A percentile compares a stretch with the other conserved stretches of the same genome.
These are phyloP conservation scores for Tuber brumale DNA, from an alignment of 495 filamentous ascomycete genomes.

Conservation along the genomic window DNA sequence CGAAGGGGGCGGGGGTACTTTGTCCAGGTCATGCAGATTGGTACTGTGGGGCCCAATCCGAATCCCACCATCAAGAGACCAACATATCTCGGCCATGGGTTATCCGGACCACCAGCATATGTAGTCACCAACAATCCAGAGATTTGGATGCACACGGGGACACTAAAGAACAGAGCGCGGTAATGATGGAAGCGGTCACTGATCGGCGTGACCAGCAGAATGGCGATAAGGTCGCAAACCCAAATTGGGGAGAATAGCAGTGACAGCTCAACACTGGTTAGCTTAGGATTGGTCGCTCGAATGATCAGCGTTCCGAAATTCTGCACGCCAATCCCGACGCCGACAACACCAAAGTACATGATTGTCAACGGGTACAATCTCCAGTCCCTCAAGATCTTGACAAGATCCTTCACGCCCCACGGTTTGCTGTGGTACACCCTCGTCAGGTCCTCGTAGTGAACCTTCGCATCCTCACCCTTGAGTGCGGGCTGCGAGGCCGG, in stretches of 20 bases:
- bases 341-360: slow-evolving; percentile 94
- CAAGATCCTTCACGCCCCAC: slow-evolving; percentile 65
- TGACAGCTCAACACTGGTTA: slow-evolving; percentile 70
- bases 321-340: slow-evolving; percentile 83
- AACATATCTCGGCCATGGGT: slow-evolving; percentile 76
- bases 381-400: slow-evolving; percentile 70
- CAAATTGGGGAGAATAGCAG: slow-evolving; percentile 84
- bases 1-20: slow-evolving; percentile 37
- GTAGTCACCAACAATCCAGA: slow-evolving; percentile 71
- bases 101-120: slow-evolving; percentile 59
- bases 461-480: slow-evolving; percentile 65
- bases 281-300: slow-evolving; percentile 60
- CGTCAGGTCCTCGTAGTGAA: slow-evolving; percentile 79
- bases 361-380: slow-evolving; percentile 73
- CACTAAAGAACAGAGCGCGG: slow-evolving; percentile 75
- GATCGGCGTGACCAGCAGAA: slow-evolving; percentile 75
- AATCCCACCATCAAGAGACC: slow-evolving; percentile 87
- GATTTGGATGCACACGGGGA: slow-evolving; percentile 70
- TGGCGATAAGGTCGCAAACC: slow-evolving; percentile 78
- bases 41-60: slow-evolving; percentile 83
- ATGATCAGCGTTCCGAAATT: slow-evolving; percentile 83
- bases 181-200: slow-evolving; percentile 80
- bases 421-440: slow-evolving; percentile 65
- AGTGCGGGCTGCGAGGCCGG: slow-evolving; percentile 63
- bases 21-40: slow-evolving; percentile 89